Evolutionary conservation across 352 stramenopile genomes (phyloP).

Genomic region (Pythium phragmitis): DNA sequence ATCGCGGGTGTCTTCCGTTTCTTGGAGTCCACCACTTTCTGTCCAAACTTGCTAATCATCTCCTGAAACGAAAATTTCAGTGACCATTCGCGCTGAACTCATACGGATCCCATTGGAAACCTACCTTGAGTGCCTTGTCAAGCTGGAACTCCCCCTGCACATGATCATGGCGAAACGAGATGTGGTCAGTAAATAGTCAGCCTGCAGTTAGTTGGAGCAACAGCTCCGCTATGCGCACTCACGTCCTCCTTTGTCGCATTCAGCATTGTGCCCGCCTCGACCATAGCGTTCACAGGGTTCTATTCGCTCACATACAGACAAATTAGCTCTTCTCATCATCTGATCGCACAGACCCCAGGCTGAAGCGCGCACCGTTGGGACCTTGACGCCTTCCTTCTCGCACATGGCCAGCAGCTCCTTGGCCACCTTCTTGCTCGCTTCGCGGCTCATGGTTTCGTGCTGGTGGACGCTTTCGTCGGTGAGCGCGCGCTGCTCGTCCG

Average conservation of each 20-base stretch:
- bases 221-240: constrained; percentile 10
- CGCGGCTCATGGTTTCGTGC: constrained; percentile 31
- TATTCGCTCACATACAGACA: constrained; percentile 18
- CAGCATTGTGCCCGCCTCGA: constrained; percentile 82
- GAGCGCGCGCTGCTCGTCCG: neutral
- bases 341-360: neutral
- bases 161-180: neutral
- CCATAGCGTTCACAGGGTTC: constrained; percentile 76
- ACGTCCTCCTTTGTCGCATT: constrained; percentile 82
- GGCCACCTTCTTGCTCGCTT: constrained; percentile 58
- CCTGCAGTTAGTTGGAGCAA: neutral
- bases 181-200: neutral
- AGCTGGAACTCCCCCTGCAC: constrained; percentile 69
- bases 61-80: constrained; percentile 33
- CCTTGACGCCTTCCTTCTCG: constrained; percentile 68
- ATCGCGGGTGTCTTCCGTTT: constrained; percentile 45
- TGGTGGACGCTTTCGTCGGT: neutral
- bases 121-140: constrained; percentile 61
- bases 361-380: constrained; percentile 55
- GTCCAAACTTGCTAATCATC: constrained; percentile 80
- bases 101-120: neutral
- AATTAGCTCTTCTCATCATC: neutral
- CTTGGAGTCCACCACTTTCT: constrained; percentile 52
- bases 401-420: constrained; percentile 84
- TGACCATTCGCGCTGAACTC: neutral